A percentile compares a stretch with the other conserved stretches of the same genome.
phyloP scores from a whole-genome alignment of 257 asterid species.

The Solanum etuberosum region DNA sequence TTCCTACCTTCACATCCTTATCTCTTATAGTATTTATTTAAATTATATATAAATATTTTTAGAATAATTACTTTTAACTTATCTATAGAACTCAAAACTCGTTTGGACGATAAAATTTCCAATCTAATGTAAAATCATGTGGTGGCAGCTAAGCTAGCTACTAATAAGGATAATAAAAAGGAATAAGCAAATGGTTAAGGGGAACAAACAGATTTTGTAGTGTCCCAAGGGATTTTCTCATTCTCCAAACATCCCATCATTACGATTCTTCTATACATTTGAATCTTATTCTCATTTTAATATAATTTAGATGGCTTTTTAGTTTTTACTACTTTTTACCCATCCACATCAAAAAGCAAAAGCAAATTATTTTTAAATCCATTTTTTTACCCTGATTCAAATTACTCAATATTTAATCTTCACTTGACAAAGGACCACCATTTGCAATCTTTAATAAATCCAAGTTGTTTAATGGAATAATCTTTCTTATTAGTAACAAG shows the following conservation, averaged over 20 bases:
- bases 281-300: background rate
- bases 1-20: background rate
- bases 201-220: constrained; percentile 53
- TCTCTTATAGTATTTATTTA: too few species aligned
- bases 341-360: background rate
- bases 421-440: background rate
- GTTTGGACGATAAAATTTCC: background rate
- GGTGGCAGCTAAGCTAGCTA: constrained; percentile 38
- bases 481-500: background rate
- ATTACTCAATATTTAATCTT: background rate
- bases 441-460: background rate
- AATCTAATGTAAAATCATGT: constrained; percentile 21
- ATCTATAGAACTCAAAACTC: too few species aligned
- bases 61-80: too few species aligned
- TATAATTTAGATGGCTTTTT: background rate
- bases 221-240: constrained; percentile 54
- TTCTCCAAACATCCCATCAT: constrained; percentile 34
- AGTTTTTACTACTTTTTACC: background rate
- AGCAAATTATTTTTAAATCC: background rate
- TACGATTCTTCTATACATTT: constrained; percentile 7
- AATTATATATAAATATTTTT: too few species aligned
- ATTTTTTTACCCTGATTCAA: background rate
- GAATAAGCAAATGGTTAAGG: background rate
- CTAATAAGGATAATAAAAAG: constrained; percentile 1
- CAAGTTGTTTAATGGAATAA: background rate